phyloP scores from a whole-genome alignment of 768 basidiomycete genomes.

The Lentinula edodes region DNA sequence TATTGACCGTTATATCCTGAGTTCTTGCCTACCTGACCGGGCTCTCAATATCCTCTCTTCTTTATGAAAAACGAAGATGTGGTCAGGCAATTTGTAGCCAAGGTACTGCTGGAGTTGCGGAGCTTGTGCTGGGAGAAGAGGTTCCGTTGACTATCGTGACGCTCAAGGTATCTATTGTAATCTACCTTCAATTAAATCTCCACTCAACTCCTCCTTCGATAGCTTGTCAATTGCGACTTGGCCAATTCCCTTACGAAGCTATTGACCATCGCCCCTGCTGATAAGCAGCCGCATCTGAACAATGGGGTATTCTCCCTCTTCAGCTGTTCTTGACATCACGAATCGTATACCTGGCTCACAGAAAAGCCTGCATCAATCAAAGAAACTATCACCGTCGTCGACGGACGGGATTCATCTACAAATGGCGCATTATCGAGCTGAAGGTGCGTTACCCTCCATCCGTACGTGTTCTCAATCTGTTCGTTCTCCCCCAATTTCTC shows the following conservation, averaged over 20 bases:
- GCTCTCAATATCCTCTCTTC: slow-evolving; percentile 96
- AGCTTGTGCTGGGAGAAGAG: slow-evolving; percentile 82
- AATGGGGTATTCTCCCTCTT: slow-evolving; percentile 43
- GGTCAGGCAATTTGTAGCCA: slow-evolving; percentile 94
- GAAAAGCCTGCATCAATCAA: slow-evolving; percentile 51
- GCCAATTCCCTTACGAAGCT: slow-evolving; percentile 83
- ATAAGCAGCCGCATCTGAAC: slow-evolving; percentile 21
- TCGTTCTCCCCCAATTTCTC: too few species aligned
- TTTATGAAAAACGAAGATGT: slow-evolving; percentile 82
- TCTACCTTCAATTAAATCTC: not conserved
- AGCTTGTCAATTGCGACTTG: slow-evolving; percentile 82
- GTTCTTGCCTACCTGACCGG: slow-evolving; percentile 97
- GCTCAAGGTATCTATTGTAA: slow-evolving; percentile 49
- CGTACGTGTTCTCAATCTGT: not conserved
- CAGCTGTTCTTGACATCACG: not conserved
- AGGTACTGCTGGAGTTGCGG: slow-evolving; percentile 93
- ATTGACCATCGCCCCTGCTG: slow-evolving; percentile 54
- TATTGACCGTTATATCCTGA: slow-evolving; percentile 19
- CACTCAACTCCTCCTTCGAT: not conserved
- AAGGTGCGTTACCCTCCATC: slow-evolving; percentile 41
- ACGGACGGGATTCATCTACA: slow-evolving; percentile 97
- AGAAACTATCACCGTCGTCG: slow-evolving; percentile 65
- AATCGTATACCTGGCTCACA: slow-evolving; percentile 30
- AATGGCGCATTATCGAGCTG: slow-evolving; percentile 92
- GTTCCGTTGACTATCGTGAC: slow-evolving; percentile 80